A percentile compares a stretch with the other conserved stretches of the same genome.
Conservation (phyloP, 2,329 filamentous ascomycete genomes). For the Neonectria ditissima region DNA sequence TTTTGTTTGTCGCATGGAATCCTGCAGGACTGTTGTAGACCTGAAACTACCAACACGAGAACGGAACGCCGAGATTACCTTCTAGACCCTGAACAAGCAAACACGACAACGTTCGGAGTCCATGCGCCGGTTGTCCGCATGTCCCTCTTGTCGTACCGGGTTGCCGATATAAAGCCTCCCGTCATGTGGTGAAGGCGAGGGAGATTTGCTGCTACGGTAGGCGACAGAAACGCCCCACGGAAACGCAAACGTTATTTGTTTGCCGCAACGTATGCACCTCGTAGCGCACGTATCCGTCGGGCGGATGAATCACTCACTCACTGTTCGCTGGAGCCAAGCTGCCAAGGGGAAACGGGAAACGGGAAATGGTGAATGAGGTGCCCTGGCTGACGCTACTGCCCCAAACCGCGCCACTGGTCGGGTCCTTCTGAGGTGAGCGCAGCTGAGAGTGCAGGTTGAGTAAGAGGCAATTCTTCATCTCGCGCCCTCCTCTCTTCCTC, state of each 20-base stretch:
- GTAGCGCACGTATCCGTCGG: no score
- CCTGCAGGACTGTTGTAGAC: no score
- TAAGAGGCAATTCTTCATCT: conserved; percentile 1
- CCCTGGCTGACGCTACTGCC: background rate
- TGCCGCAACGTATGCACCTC: background rate
- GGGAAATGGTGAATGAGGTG: background rate
- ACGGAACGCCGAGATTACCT: no score
- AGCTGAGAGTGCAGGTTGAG: conserved; percentile 3
- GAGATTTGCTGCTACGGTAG: background rate
- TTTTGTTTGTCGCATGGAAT: background rate
- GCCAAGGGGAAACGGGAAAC: background rate
- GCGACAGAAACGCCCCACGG: background rate
- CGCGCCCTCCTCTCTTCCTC: background rate
- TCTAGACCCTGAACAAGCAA: background rate
- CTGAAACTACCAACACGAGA: no score
- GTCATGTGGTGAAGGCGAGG: background rate
- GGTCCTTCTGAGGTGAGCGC: background rate
- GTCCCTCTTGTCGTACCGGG: background rate
- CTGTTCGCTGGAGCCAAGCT: background rate
- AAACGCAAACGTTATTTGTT: background rate
- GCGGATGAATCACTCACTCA: no score
- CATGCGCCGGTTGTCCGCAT: background rate
- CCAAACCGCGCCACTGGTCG: background rate
- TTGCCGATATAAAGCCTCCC: background rate
- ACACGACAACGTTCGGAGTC: background rate